Percentiles rank a stretch among this genome's conserved stretches.
These are phyloP conservation scores for Ophiocordyceps robertsii DNA, from an alignment of 2,329 filamentous ascomycete species.

Conservation along the genomic window DNA sequence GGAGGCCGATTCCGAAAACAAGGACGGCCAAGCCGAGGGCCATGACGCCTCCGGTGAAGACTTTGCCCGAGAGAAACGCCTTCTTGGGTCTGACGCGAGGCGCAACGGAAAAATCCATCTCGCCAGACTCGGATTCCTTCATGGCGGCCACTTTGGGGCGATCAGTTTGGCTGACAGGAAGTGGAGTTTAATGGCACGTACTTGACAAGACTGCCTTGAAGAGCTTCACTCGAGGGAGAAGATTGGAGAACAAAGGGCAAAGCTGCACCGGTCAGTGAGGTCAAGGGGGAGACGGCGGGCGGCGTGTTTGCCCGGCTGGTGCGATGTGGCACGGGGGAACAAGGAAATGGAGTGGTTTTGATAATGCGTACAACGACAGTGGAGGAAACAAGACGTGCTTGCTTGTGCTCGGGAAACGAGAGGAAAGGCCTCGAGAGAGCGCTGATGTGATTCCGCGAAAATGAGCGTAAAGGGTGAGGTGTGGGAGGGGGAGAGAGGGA, in stretches of 20 bases:
- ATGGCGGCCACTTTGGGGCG: constrained; percentile 11
- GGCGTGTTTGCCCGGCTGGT: neutral
- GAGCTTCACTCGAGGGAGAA: neutral
- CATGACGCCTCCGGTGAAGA: constrained; percentile 4
- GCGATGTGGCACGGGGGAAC: neutral
- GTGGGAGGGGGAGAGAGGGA: neutral
- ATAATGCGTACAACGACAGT: neutral
- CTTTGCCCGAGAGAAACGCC: constrained; percentile 4
- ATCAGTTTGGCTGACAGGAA: constrained; percentile 6
- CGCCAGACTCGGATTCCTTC: constrained; percentile 13
- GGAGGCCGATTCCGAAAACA: constrained; percentile 16
- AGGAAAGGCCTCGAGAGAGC: neutral
- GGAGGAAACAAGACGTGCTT: neutral
- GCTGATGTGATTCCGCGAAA: neutral
- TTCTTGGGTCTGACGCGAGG: neutral
- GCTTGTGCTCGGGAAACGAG: neutral
- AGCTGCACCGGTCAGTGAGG: neutral
- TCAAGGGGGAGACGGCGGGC: neutral
- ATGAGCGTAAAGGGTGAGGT: neutral
- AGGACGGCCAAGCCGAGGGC: constrained; percentile 6
- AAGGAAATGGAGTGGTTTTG: neutral
- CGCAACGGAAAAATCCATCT: constrained; percentile 1
- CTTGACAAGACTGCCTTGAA: constrained; percentile 6
- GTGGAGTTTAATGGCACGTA: neutral
- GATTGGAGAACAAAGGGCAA: neutral